These are phyloP conservation scores for Nymphaea colorata DNA, from an alignment of 164 flowering plant species.

Conservation along the genomic window DNA sequence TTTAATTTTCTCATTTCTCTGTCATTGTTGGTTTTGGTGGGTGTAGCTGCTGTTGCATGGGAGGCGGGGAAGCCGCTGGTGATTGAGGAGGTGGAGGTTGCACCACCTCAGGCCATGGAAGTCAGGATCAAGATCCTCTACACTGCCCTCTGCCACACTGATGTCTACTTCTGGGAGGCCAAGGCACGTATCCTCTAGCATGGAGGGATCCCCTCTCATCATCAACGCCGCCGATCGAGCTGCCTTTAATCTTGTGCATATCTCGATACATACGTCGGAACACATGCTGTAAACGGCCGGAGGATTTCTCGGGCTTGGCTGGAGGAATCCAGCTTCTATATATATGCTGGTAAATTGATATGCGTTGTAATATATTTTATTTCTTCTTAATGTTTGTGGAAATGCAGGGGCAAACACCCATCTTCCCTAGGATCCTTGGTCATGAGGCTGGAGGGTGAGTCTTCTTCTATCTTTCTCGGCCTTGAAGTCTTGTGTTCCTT, in stretches of 20 bases:
- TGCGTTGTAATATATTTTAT: background rate
- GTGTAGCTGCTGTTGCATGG: conserved; percentile 7
- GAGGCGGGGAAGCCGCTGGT: conserved; percentile 3
- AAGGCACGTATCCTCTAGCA: background rate
- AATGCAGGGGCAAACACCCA: conserved; percentile 34
- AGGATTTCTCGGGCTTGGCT: no score
- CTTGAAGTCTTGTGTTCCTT: background rate
- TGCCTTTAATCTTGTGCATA: background rate
- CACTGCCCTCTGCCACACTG: background rate
- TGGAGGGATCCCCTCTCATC: background rate
- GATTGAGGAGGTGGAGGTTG: conserved; percentile 4
- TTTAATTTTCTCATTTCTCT: no score
- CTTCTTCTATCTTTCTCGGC: background rate
- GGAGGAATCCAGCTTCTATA: background rate
- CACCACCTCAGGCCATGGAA: conserved; percentile 3
- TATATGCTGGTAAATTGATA: background rate
- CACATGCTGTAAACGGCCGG: background rate
- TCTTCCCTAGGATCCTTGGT: conserved; percentile 46
- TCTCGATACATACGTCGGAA: background rate
- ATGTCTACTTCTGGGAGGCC: conserved; percentile 8
- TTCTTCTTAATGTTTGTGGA: background rate
- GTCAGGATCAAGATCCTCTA: background rate
- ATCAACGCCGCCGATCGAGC: no score
- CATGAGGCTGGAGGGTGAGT: conserved; percentile 52
- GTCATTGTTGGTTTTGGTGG: no score